phyloP scores from a whole-genome alignment of 306 rosid species.

The Casuarina equisetifolia region DNA sequence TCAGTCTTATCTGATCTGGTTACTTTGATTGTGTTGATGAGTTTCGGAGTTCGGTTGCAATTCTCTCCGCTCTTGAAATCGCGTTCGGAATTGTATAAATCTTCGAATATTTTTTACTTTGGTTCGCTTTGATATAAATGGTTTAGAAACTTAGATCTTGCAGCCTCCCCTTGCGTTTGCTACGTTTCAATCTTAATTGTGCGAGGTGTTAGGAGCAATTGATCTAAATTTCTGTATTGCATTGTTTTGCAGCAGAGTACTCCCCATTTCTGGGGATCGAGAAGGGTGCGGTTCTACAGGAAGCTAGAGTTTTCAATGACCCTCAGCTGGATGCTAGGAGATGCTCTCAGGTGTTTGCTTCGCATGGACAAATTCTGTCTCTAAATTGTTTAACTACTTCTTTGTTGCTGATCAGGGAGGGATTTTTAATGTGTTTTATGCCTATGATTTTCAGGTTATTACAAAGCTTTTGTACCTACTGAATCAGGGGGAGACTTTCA shows the following conservation, averaged over 20 bases:
- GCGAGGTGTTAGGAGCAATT: conserved; percentile 1
- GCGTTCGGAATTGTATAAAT: conserved; percentile 34
- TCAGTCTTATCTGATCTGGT: conserved; percentile 35
- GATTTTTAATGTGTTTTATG: conserved; percentile 27
- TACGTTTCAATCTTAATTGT: conserved; percentile 5
- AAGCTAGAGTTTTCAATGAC: conserved; percentile 96
- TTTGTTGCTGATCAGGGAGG: conserved; percentile 17
- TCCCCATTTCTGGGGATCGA: conserved; percentile 94
- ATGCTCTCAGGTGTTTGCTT: conserved; percentile 85
- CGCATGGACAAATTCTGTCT: conserved; percentile 2
- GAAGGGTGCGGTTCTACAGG: conserved; percentile 98
- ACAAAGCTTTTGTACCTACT: conserved; percentile 90
- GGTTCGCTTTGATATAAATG: conserved; percentile 17
- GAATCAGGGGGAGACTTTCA: conserved; percentile 92
- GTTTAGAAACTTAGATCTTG: conserved; percentile 36
- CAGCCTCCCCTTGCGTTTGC: conserved; percentile 16
- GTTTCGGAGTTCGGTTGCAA: conserved; percentile 15
- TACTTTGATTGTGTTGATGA: conserved; percentile 8
- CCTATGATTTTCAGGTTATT: conserved; percentile 62
- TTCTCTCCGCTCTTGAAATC: conserved; percentile 7
- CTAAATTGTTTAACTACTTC: conserved; percentile 5
- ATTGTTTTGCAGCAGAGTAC: conserved; percentile 62
- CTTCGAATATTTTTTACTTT: conserved; percentile 24
- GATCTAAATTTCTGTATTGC: conserved; percentile 23
- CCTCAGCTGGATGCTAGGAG: conserved; percentile 94